Evolutionary conservation across 1,139 yeast genomes (phyloP), one percentile per base, ranked within the genome.

Genomic region (Taiozyma onychis): DNA sequence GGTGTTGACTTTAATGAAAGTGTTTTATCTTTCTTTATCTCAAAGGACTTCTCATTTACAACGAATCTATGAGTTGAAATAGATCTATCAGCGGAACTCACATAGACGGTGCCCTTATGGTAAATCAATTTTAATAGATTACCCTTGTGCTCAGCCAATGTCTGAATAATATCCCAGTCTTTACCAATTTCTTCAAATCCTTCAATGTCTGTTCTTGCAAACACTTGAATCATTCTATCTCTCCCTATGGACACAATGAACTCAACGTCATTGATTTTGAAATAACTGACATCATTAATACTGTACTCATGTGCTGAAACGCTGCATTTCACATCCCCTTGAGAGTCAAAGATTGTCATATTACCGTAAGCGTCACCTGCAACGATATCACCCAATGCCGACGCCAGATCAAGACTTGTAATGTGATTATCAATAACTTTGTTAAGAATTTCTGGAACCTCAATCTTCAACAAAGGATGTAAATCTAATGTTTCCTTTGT

Each of bases 221-320:
- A 80, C 0, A 83, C 62, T 61, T 83, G 88, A 41, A 83, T 74
- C 71, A 82, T 82, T 44, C 88, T 62, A 61, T 83, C 88, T 39
- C 88, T 67, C 3, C 86, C 78, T 41, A 80, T 75, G 46, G 77
- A 74, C 22, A 72, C 71, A 3, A 75, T 58, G 44, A 76, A 66
- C 37, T 66, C 60, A 34, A 52, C 45, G 0, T 55, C 53, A 0
- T 56, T 65, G 5, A 66, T 48, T 39, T 48, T 49, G 49, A 76
- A 74, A 48, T 63, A 67, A 1, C 63, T 49, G 3, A 78, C 59
- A 44, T 76, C 81, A 51, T 77, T 78, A 13, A 80, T 62, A 14
- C 74, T 64, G 2, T 81, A 77, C 22, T 78, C 72, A 55, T 80
- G 85, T 0, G 81, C 81, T 47, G 76, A 74, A 0, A 66, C 58